phyloP scores from a whole-genome alignment of 129 eudicot species.

The Centella asiatica region DNA sequence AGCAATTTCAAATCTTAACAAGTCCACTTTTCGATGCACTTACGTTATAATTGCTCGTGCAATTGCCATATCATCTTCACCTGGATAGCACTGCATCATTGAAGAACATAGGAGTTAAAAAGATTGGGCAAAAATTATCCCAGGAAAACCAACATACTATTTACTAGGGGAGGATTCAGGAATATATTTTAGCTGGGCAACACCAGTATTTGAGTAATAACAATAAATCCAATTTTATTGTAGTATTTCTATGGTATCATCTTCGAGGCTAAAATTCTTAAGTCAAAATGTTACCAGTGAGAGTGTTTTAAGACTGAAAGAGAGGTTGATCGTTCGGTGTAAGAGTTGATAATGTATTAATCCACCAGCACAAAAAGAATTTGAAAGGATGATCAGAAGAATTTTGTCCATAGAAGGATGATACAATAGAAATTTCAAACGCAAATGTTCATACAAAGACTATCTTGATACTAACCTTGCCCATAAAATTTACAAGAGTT shows the following conservation, averaged over 20 bases:
- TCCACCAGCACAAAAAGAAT: neutral
- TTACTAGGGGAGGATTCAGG: no score
- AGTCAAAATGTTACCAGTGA: no score
- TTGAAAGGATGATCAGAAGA: neutral
- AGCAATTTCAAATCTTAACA: neutral
- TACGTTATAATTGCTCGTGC: constrained; percentile 86
- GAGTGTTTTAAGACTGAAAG: no score
- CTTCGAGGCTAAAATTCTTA: no score
- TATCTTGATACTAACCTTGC: constrained; percentile 89
- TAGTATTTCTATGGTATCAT: no score
- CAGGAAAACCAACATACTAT: neutral
- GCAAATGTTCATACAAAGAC: neutral
- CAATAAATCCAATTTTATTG: no score
- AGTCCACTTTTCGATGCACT: constrained; percentile 17
- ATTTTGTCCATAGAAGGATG: no score
- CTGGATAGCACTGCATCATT: constrained; percentile 85
- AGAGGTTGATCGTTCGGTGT: no score
- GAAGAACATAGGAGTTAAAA: neutral
- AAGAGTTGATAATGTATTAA: no score
- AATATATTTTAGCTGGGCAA: no score
- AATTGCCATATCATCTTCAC: constrained; percentile 96
- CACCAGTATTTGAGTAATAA: no score
- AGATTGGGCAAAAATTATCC: neutral
- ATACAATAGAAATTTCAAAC: neutral
- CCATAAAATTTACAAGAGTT: constrained; percentile 80